Base-by-base conservation (phyloP, 2,329 filamentous ascomycete species). In the Hymenoscyphus fraxineus region DNA sequence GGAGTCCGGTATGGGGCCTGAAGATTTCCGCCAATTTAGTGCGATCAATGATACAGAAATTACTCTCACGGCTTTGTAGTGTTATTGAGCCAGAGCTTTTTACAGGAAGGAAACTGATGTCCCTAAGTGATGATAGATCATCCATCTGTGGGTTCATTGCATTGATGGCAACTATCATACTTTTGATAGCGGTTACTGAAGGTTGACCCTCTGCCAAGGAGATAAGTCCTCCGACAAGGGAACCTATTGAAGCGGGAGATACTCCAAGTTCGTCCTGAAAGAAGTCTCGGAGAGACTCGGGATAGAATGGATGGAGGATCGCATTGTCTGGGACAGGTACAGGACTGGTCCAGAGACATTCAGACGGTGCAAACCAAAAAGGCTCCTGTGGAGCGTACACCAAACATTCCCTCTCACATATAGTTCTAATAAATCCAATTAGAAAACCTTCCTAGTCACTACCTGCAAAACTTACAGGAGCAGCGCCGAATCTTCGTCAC, bases 291-390 rank as follows among this genome's bases (percentile, higher is more conserved):
- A 63, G 38, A 6, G 57, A 55, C 32, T 63, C 60, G 31, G 62
- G 22, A 58, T 67, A 67, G 31, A 16, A 59, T n/a, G 39, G 12
- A 40, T n/a, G 12, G 39, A 70, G 59, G 41, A 64, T 51, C 31
- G 64, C 47, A 27, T 64, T 68, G 19, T 63, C 64, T 16, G 56
- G 12, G 13, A 70, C 63, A 31, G 65, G 61, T 13, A 70, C 67
- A 60, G 68, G 68, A 40, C 68, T 70, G 41, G n/a, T 31, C 66
- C 66, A 68, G 31, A 70, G 63, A 55, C 64, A 70, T 32, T 66
- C 27, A 57, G 68, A 70, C 35, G 68, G 66, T 41, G 68, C 6
- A 60, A 66, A 63, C 68, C 68, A 70, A 3, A 7, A 12, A n/a
- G 58, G 47, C 9, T 22, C 55, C 15, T 16, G 51, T 22, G 66